phyloP scores from a whole-genome alignment of 1,284 basidiomycete genomes.

The Sparassis latifolia region DNA sequence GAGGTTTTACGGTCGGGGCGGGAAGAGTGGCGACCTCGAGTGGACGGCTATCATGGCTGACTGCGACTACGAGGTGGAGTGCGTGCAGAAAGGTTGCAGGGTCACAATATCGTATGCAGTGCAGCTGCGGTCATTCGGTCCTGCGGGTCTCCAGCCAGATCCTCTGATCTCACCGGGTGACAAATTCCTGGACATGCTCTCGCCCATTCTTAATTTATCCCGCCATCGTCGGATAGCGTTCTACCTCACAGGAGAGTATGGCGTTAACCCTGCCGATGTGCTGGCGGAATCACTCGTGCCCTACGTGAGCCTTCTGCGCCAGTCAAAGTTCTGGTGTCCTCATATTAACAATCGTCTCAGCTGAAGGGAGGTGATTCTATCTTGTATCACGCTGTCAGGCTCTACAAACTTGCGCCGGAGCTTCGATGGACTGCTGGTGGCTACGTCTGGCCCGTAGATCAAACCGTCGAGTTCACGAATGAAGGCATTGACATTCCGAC shows the following conservation, averaged over 20 bases:
- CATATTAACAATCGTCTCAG: slow-evolving; percentile 28
- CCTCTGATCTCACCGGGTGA: slow-evolving; percentile 68
- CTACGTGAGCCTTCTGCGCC: slow-evolving; percentile 39
- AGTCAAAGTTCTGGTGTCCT: neutral
- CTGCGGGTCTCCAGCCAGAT: slow-evolving; percentile 44
- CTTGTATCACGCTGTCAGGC: slow-evolving; percentile 67
- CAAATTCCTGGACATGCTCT: slow-evolving; percentile 60
- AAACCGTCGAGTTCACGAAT: slow-evolving; percentile 54
- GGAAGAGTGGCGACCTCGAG: slow-evolving; percentile 60
- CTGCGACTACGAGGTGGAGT: slow-evolving; percentile 67
- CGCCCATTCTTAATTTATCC: slow-evolving; percentile 62
- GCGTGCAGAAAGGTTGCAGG: slow-evolving; percentile 62
- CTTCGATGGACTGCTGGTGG: slow-evolving; percentile 76
- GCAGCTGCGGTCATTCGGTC: slow-evolving; percentile 60
- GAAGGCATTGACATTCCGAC: slow-evolving; percentile 36
- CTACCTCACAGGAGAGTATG: slow-evolving; percentile 62
- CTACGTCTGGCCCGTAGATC: slow-evolving; percentile 72
- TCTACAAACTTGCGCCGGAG: slow-evolving; percentile 67
- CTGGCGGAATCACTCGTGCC: slow-evolving; percentile 67
- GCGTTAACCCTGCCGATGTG: slow-evolving; percentile 64
- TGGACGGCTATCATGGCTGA: slow-evolving; percentile 71
- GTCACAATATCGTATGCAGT: slow-evolving; percentile 66
- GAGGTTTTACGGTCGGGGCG: slow-evolving; percentile 53
- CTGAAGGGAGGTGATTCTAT: slow-evolving; percentile 71
- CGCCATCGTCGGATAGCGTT: slow-evolving; percentile 67